Base-by-base conservation (phyloP, 768 basidiomycete genomes). In the Mycena vitilis region DNA sequence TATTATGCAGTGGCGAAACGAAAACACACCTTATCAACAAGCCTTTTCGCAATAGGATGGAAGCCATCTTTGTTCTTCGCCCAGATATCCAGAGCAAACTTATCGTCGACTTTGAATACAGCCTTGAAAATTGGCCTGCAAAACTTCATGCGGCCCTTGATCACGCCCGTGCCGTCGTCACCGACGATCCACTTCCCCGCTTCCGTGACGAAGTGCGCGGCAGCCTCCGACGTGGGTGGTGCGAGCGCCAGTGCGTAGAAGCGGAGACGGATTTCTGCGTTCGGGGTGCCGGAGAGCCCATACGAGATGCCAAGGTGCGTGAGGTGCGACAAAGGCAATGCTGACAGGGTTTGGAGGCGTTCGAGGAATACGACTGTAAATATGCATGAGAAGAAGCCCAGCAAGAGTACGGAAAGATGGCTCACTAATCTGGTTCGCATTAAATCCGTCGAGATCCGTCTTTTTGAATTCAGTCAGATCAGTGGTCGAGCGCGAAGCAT, bases 141-240 rank as follows among this genome's bases (percentile, higher is more conserved):
- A 81, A 94, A 94, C 76, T 95, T 94, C 93, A 94, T 94, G 45
- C 93, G 83, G n/a, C 93, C 93, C 74, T 92, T 91, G 65, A 95
- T 81, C 30, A 87, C 79, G 1, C 87, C 89, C 20, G 84, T 84
- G 23, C 82, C 88, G 71, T 89, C 89, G 53, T 82, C 80, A 1
- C 90, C 93, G 23, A 89, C 85, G 44, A 94, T 87, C 93, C 93
- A 94, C 36, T 85, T 81, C 0, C 83, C 87, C 1, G 90, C 92
- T 18, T 85, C 81, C 0, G 63, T 64, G 13, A 87, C 89, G 69
- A 87, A 88, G n/a, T 75, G 75, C 54, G 78, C 77, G 3, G 91
- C 89, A 0, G 83, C 83, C 20, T 75, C 66, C 0, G 87, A 84
- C 0, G 74, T 34, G 1, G 86, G 78, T 63, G 89, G 86, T 16